These are phyloP conservation scores for Cyberlindnera meyerae DNA, from an alignment of 805 yeast species.

Conservation along the genomic window DNA sequence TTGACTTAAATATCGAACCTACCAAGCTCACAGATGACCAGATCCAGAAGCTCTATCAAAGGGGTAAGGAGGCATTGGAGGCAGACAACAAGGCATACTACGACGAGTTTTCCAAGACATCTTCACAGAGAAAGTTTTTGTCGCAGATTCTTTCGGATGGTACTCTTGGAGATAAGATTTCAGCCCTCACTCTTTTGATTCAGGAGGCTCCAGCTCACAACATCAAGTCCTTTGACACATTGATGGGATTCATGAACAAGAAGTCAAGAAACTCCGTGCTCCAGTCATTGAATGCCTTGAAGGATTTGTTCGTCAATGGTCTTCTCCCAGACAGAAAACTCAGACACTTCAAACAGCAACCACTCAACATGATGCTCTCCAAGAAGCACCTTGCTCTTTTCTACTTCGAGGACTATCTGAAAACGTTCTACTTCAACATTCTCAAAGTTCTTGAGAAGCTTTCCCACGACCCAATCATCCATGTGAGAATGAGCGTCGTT, in stretches of 20 bases:
- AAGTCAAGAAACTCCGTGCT: conserved; percentile 91
- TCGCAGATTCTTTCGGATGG: conserved; percentile 85
- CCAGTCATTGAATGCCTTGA: conserved; percentile 83
- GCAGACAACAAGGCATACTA: conserved; percentile 67
- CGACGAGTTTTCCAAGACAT: conserved; percentile 67
- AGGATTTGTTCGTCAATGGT: conserved; percentile 82
- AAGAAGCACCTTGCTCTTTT: conserved; percentile 61
- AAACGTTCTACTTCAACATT: conserved; percentile 68
- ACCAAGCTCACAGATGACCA: conserved; percentile 42
- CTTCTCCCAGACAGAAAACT: conserved; percentile 84
- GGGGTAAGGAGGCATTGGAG: conserved; percentile 63
- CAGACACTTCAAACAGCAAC: conserved; percentile 71
- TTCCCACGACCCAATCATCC: conserved; percentile 87
- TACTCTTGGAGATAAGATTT: conserved; percentile 91
- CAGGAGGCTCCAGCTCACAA: conserved; percentile 96
- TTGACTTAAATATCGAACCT: conserved; percentile 26
- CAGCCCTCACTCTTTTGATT: conserved; percentile 85
- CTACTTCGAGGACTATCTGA: conserved; percentile 87
- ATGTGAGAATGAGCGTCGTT: conserved; percentile 75
- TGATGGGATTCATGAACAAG: conserved; percentile 76
- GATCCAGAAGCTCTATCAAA: conserved; percentile 53
- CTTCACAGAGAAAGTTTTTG: conserved; percentile 82
- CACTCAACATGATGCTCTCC: conserved; percentile 39
- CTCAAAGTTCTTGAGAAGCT: conserved; percentile 72
- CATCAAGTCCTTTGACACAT: conserved; percentile 72